Evolutionary conservation across 495 filamentous ascomycete genomes (phyloP), one percentile per base, ranked within the genome.

Genomic region (Xylaria cubensis): DNA sequence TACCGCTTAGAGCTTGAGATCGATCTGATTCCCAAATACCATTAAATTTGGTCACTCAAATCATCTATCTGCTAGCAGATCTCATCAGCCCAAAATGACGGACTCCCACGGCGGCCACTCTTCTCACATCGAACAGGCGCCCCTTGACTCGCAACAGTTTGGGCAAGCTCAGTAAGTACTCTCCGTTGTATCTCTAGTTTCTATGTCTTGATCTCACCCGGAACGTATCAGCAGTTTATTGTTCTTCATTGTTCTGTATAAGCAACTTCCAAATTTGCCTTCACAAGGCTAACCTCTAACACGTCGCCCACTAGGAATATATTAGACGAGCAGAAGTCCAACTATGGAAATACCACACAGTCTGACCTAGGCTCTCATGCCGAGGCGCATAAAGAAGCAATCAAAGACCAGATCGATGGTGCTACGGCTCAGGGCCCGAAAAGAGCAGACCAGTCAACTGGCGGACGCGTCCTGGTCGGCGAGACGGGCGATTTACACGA

Each of bases 401-500:
- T 79, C 12, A 79, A 79, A 46, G 77, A 79, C 65, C 74, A 75
- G 36, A 69, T 79, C 50, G 77, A 79, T 42, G 77, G 73, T 55
- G 77, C 77, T 0, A 70, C 74, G 13, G 51, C 67, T 26, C 68
- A 26, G 13, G 77, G 77, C 1, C 77, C 77, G 0, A 77, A 77
- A 70, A 75, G 65, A 26, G 77, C 75, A 6, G 75, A 77, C 56
- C 67, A 72, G 41, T 62, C 17, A 10, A 53, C 71, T 6, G 77
- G 77, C n/a, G 77, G 77, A 29, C 67, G 77, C 36, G 77, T 79
- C 6, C 69, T 73, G 24, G 75, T 79, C 5, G 77, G 48, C 26
- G 77, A 79, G 70, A 79, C 77, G 26, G 77, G 77, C n/a, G 77
- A 79, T 29, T 51, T 79, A 64, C 77, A 75, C 34, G 77, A 79